Percentiles rank a stretch among this genome's conserved stretches.
Conservation (phyloP, 2,329 filamentous ascomycete genomes). For the Fusarium bulbicola region DNA sequence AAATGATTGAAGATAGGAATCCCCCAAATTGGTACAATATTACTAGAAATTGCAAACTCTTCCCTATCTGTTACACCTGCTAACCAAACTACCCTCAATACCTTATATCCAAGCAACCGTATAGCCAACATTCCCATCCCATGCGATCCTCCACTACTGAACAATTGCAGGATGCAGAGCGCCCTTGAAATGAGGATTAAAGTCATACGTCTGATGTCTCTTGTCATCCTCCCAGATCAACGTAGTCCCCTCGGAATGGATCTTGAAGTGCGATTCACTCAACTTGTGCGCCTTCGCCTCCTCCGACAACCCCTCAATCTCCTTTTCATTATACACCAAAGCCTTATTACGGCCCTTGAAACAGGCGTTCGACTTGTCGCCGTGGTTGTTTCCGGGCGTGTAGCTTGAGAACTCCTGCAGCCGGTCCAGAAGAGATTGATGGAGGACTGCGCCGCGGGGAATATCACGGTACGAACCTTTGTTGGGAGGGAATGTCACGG, state of each 20-base stretch:
- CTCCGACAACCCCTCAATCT: not conserved
- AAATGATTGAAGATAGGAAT: not conserved
- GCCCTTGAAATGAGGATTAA: slow-evolving; percentile 20
- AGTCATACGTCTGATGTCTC: slow-evolving; percentile 32
- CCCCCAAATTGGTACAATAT: not conserved
- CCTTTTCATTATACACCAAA: slow-evolving; percentile 7
- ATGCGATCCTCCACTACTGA: not conserved
- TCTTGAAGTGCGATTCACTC: slow-evolving; percentile 14
- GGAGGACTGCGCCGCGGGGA: slow-evolving; percentile 50
- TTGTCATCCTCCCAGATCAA: slow-evolving; percentile 11
- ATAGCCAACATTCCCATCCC: not conserved
- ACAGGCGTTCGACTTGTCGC: slow-evolving; percentile 30
- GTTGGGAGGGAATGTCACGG: slow-evolving; percentile 51
- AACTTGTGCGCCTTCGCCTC: not conserved
- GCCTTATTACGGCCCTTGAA: slow-evolving; percentile 42
- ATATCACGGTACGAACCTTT: slow-evolving; percentile 50
- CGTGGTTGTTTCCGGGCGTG: slow-evolving; percentile 48
- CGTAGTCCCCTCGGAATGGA: not conserved
- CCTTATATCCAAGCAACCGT: not conserved
- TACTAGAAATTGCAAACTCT: not conserved
- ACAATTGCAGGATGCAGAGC: not conserved
- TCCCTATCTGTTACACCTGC: not conserved
- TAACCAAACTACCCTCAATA: not conserved
- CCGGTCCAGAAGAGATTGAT: slow-evolving; percentile 50
- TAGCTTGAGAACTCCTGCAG: slow-evolving; percentile 45